Evolutionary conservation across 2,329 filamentous ascomycete genomes (phyloP), one percentile per base, ranked within the genome.

Genomic region (Aureobasidium namibiae): DNA sequence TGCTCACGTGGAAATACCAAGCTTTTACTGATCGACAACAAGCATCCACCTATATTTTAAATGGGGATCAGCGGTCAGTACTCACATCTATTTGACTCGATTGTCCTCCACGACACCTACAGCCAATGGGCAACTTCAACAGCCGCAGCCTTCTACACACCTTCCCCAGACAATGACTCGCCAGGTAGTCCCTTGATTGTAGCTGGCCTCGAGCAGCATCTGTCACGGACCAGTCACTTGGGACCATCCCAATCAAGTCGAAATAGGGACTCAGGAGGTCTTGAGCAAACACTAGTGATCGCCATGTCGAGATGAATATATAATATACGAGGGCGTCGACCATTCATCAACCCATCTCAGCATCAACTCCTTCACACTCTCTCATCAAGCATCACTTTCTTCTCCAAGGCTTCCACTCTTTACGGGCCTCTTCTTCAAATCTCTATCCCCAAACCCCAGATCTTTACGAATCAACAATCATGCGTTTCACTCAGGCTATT

Each of bases 401-500:
- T 23, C 13, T 52, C 23, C 13, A n/a, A 38, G 48, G 34, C 48
- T 52, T 26, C 34, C 48, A 39, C 48, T 52, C 48, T 39, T 39
- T 52, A 52, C 48, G 34, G 29, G 48, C 34, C 48, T 6, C 24
- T 31, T 49, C n/a, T 49, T 7, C 11, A 23, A 6, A 34, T 31
- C 33, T 18, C 21, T 16, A n/a, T 23, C 4, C 16, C 24, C 10
- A 18, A 49, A 49, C 44, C 42, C 16, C 42, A 8, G 21, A 49
- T 24, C 46, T 4, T 10, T 23, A 16, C 18, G 13, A 23, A 39
- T 24, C 48, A n/a, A 29, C 10, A 11, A 52, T 3, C 23, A 52
- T 52, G 48, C 48, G 48, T 39, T 52, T 52, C 48, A 52, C 48
- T 52, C 48, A 52, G 34, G 48, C 48, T 52, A 38, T 52, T 11